Conservation (phyloP, 2,329 filamentous ascomycete genomes). For the Lasiodiplodia hormozganensis region DNA sequence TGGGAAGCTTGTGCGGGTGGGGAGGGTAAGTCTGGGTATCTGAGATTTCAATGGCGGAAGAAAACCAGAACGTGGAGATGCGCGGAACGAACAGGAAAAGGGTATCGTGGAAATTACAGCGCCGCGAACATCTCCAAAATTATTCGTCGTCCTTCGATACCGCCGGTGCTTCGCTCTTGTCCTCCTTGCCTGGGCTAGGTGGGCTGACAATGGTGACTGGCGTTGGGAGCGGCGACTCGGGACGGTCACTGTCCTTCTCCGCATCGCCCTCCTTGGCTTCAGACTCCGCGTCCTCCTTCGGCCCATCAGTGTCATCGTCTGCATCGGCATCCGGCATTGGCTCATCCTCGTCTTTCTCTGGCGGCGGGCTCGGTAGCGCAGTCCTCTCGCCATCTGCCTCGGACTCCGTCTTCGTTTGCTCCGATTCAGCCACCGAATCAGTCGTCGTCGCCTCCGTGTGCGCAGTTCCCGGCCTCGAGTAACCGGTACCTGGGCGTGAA, state of each 20-base stretch:
- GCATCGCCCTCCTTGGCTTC: constrained; percentile 17
- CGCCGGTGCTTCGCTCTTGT: neutral
- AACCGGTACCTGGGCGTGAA: constrained; percentile 18
- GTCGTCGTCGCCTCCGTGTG: constrained; percentile 13
- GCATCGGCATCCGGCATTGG: constrained; percentile 29
- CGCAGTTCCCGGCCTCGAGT: constrained; percentile 19
- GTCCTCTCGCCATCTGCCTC: constrained; percentile 33
- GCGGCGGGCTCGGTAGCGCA: constrained; percentile 42
- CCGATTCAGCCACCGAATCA: constrained; percentile 18
- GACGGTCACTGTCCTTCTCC: constrained; percentile 8
- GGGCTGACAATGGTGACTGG: constrained; percentile 47
- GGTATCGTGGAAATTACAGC: constrained; percentile 14
- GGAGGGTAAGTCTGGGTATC: constrained; percentile 17
- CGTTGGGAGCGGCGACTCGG: constrained; percentile 33
- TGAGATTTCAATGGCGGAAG: constrained; percentile 8
- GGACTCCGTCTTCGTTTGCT: constrained; percentile 16
- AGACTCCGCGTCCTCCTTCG: neutral
- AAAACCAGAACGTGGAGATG: neutral
- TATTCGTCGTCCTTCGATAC: constrained; percentile 18
- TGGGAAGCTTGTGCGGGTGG: neutral
- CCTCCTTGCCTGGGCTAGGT: constrained; percentile 40
- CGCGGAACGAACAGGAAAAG: neutral
- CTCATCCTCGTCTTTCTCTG: constrained; percentile 36
- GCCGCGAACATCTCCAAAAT: neutral
- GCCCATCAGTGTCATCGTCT: neutral